Evolutionary conservation across 768 basidiomycete genomes (phyloP), one percentile per base, ranked within the genome.

Genomic region (Mycena olivaceomarginata): DNA sequence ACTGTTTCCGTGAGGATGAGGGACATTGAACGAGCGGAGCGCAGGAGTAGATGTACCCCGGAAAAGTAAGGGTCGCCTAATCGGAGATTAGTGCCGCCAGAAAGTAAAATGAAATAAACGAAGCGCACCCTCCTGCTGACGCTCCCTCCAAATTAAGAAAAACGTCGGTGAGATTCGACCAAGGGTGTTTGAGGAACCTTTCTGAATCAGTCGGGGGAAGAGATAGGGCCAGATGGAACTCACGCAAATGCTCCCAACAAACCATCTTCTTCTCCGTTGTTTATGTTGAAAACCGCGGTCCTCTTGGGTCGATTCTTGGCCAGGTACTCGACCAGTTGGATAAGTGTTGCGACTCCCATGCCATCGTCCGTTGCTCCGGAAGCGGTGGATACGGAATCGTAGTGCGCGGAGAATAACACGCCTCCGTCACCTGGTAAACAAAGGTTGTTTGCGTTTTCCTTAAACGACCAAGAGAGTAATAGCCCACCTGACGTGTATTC

Each of bases 61-160:
- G 86, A 96, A 96, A 45, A 96, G 87, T 20, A 95, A 84, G 1
- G 96, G 95, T 0, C 94, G 94, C 10, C 95, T 95, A 72, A 37
- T 16, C 4, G 48, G 31, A 80, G 60, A 80, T 40, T 43, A n/a
- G 53, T 69, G 12, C 67, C 41, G 40, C 2, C 7, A 64, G n/a
- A 15, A 10, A 48, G 41, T 15, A 68, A 57, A 62, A 25, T 45
- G 3, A 53, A 46, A 41, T 46, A 4, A 16, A 15, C 20, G 4
- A 81, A 7, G 22, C 90, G 67, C 80, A 95, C 94, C 95, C 95
- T 81, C 95, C 96, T 1, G 93, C 89, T 16, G 93, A 92, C 4
- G 95, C 95, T 16, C 96, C 96, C 83, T 97, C 96, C 9, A 97
- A 88, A 79, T 97, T 97, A 53, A 97, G 86, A 84, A 97, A 97